Conservation (phyloP, 164 flowering plant species). For the Tinospora cordifolia region DNA sequence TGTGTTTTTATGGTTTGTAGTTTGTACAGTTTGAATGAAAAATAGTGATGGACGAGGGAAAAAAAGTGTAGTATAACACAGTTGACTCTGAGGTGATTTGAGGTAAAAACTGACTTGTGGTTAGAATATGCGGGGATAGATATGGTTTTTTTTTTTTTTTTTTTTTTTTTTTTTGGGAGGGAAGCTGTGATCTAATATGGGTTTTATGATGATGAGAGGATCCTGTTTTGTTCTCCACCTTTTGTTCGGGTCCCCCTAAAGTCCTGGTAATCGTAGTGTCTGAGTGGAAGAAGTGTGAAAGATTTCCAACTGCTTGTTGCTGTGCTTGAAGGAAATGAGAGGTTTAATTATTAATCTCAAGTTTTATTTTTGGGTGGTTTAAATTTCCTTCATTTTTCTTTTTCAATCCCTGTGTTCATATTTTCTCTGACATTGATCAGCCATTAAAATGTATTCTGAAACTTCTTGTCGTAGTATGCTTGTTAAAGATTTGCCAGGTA, state of each 20-base stretch:
- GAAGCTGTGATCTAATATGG: slow-evolving; percentile 12
- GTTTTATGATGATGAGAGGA: slow-evolving; percentile 16
- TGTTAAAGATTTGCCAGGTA: neutral
- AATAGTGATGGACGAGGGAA: neutral
- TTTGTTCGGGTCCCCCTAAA: slow-evolving; percentile 27
- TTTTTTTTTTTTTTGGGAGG: too few relatives aligned
- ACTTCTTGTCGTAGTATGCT: neutral
- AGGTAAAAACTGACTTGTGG: neutral
- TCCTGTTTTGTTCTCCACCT: slow-evolving; percentile 25
- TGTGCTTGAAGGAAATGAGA: neutral
- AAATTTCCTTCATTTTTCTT: too few relatives aligned
- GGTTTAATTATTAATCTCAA: neutral
- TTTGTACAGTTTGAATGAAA: slow-evolving; percentile 22
- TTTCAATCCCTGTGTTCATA: neutral
- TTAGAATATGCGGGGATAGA: neutral
- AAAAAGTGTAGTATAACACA: slow-evolving; percentile 3
- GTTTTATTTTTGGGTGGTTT: neutral
- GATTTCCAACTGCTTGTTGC: neutral
- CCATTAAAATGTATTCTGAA: too few relatives aligned
- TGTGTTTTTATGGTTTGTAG: slow-evolving; percentile 16
- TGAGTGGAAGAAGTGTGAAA: neutral
- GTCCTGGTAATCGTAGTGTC: slow-evolving; percentile 3
- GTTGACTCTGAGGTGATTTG: neutral
- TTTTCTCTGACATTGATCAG: neutral
- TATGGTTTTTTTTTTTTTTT: too few relatives aligned